These are phyloP conservation scores for Colletotrichum tamarilloi DNA, from an alignment of 2,329 filamentous ascomycete species.

Conservation along the genomic window DNA sequence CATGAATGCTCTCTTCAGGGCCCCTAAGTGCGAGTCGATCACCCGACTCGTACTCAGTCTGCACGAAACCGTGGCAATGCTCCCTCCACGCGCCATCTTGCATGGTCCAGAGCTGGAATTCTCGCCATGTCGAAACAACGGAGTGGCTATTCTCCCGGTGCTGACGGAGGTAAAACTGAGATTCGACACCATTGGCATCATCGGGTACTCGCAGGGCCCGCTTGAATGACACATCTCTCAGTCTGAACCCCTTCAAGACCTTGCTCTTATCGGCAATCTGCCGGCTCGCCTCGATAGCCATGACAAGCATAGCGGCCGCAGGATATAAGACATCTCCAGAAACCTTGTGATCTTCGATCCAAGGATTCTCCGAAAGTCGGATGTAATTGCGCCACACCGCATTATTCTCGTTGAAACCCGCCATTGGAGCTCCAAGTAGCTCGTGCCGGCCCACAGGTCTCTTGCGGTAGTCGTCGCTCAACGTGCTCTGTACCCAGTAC, in stretches of 20 bases:
- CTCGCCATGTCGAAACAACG: slow-evolving; percentile 34
- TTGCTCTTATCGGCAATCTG: slow-evolving; percentile 25
- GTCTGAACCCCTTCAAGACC: slow-evolving; percentile 22
- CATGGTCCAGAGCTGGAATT: slow-evolving; percentile 40
- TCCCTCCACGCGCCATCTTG: slow-evolving; percentile 39
- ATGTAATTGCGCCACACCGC: slow-evolving; percentile 35
- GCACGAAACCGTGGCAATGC: slow-evolving; percentile 42
- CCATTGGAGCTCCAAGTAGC: slow-evolving; percentile 31
- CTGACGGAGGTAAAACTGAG: slow-evolving; percentile 36
- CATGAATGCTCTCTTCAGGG: not conserved
- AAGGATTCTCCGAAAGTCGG: slow-evolving; percentile 51
- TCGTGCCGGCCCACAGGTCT: slow-evolving; percentile 24
- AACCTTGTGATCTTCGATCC: slow-evolving; percentile 60
- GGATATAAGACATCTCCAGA: slow-evolving; percentile 55
- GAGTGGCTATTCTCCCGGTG: slow-evolving; percentile 36
- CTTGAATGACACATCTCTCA: slow-evolving; percentile 40
- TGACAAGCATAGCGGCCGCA: slow-evolving; percentile 48
- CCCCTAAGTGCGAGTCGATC: not conserved
- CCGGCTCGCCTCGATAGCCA: slow-evolving; percentile 39
- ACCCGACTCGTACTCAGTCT: slow-evolving; percentile 27
- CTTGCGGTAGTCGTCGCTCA: slow-evolving; percentile 27
- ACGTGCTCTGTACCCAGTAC: slow-evolving; percentile 40
- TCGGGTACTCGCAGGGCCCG: slow-evolving; percentile 38
- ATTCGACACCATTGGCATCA: slow-evolving; percentile 33
- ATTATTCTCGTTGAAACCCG: slow-evolving; percentile 29